These are phyloP conservation scores for Talaromyces verruculosus DNA, from an alignment of 2,329 filamentous ascomycete genomes.

Conservation along the genomic window DNA sequence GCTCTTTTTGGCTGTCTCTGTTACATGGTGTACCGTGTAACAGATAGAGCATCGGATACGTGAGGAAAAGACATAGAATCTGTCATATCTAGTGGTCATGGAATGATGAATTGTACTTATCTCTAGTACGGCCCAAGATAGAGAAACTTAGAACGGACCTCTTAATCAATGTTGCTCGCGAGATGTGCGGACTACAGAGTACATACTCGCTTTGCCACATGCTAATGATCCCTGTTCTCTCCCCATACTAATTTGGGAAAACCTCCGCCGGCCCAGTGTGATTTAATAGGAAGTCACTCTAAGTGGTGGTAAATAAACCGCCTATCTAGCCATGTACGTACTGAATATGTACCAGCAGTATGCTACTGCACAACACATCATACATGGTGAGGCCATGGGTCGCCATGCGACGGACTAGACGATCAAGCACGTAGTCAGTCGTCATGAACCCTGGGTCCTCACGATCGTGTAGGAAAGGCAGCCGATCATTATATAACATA, in stretches of 20 bases:
- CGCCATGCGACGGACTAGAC: not conserved
- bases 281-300: not conserved
- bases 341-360: not conserved
- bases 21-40: not conserved
- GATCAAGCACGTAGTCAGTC: not conserved
- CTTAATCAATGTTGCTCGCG: not conserved
- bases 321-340: not conserved
- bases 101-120: not conserved
- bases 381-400: not conserved
- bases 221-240: not conserved
- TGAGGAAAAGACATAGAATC: not conserved
- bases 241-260: not conserved
- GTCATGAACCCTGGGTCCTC: not conserved
- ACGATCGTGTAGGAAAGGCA: not conserved
- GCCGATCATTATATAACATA: slow-evolving; percentile 3
- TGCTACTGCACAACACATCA: not conserved
- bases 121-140: not conserved
- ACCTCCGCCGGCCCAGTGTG: not conserved
- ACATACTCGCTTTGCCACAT: not conserved
- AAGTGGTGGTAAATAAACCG: not conserved
- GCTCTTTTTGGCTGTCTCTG: not conserved
- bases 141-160: not conserved
- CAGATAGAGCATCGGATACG: not conserved
- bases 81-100: not conserved
- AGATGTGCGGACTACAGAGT: too few species aligned